Conservation (phyloP, 192 early-diverging fungal species). For the Rhizophagus sp. region DNA sequence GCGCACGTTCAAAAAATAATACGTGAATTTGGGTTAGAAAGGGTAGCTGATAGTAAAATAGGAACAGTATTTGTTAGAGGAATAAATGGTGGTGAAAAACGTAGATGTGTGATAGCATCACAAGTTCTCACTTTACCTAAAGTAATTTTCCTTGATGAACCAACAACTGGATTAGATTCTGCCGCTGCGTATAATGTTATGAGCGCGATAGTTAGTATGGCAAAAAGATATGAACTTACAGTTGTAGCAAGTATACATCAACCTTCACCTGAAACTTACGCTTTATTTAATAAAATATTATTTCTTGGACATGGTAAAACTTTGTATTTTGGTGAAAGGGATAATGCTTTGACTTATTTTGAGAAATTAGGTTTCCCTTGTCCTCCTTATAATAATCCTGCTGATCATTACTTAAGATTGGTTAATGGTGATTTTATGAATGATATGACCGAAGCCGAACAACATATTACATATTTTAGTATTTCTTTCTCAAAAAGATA, state of each 20-base stretch:
- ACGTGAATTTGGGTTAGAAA: slow-evolving; percentile 56
- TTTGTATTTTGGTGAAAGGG: slow-evolving; percentile 42
- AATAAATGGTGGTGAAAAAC: slow-evolving; percentile 69
- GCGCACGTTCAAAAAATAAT: slow-evolving; percentile 59
- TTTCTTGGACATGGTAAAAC: slow-evolving; percentile 40
- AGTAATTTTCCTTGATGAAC: slow-evolving; percentile 83
- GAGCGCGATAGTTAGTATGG: slow-evolving; percentile 58
- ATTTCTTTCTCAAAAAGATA: not conserved
- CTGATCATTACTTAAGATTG: slow-evolving; percentile 39
- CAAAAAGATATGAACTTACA: slow-evolving; percentile 49
- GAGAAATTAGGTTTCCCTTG: slow-evolving; percentile 35
- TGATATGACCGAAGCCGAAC: slow-evolving; percentile 2
- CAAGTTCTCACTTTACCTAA: slow-evolving; percentile 62
- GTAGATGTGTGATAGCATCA: slow-evolving; percentile 61
- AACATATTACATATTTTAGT: not conserved
- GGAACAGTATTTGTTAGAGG: slow-evolving; percentile 63
- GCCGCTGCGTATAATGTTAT: slow-evolving; percentile 71
- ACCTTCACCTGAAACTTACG: slow-evolving; percentile 49
- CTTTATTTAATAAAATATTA: slow-evolving; percentile 44
- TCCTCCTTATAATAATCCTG: slow-evolving; percentile 42
- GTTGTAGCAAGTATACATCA: slow-evolving; percentile 53
- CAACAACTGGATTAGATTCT: slow-evolving; percentile 76
- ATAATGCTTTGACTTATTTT: slow-evolving; percentile 42
- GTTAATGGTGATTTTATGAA: slow-evolving; percentile 30
- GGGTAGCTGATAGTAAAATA: slow-evolving; percentile 55